Conservation (phyloP, 1,284 basidiomycete species). For the Ceratobasidium sp. region DNA sequence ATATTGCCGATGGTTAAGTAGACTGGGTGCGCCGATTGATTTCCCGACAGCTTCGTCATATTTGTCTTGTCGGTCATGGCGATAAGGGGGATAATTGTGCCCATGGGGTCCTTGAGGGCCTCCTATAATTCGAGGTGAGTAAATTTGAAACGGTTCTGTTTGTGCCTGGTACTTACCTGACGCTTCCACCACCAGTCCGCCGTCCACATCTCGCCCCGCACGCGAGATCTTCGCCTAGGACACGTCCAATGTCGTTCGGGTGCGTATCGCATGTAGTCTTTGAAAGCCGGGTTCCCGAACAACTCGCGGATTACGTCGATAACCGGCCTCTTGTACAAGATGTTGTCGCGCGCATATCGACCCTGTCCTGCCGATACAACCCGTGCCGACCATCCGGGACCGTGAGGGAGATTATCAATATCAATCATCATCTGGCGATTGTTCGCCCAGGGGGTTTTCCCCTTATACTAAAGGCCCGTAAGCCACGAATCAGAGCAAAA, state of each 20-base stretch:
- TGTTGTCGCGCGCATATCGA: not conserved
- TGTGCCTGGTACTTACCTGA: conserved; percentile 10
- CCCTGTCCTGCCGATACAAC: not conserved
- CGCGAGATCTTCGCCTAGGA: not conserved
- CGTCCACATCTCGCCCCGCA: conserved; percentile 40
- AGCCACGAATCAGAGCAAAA: not conserved
- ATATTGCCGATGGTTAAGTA: conserved; percentile 50
- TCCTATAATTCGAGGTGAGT: conserved; percentile 33
- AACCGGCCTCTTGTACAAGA: not conserved
- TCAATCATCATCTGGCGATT: not conserved
- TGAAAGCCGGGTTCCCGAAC: not conserved
- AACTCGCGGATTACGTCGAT: conserved; percentile 8
- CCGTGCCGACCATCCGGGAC: not conserved
- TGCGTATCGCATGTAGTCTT: not conserved
- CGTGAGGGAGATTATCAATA: conserved; percentile 12
- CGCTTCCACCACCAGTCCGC: conserved; percentile 47
- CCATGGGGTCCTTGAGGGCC: conserved; percentile 9
- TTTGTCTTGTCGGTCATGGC: conserved; percentile 46
- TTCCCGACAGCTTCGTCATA: conserved; percentile 36
- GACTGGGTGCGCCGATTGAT: conserved; percentile 45
- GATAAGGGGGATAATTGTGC: conserved; percentile 44
- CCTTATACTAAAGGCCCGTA: conserved; percentile 2
- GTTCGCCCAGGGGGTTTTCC: not conserved
- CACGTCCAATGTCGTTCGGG: conserved; percentile 3
- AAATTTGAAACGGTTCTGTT: not conserved